Percentiles rank a stretch among this genome's conserved stretches.
phyloP scores from a whole-genome alignment of 2,329 filamentous ascomycete species.

The Xylaria sp. region DNA sequence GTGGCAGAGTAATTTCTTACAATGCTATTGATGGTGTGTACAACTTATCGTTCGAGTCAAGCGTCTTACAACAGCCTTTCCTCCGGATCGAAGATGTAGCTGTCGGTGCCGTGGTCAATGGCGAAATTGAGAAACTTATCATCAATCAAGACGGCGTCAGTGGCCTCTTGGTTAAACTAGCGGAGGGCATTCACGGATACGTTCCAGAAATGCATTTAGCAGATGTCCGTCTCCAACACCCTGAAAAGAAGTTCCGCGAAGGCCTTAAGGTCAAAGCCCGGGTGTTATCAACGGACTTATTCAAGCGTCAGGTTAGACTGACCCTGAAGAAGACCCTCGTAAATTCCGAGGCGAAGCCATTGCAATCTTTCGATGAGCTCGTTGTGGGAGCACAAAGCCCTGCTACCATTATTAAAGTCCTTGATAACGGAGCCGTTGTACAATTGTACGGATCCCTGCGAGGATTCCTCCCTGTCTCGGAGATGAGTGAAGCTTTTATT shows the following conservation, averaged over 20 bases:
- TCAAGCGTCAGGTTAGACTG: slow-evolving; percentile 79
- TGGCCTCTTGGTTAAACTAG: slow-evolving; percentile 81
- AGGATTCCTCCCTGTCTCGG: slow-evolving; percentile 88
- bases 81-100: slow-evolving; percentile 90
- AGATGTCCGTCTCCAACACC: slow-evolving; percentile 85
- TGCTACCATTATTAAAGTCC: slow-evolving; percentile 84
- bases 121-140: slow-evolving; percentile 83
- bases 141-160: slow-evolving; percentile 78
- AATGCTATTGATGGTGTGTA: slow-evolving; percentile 86
- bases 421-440: slow-evolving; percentile 80
- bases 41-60: slow-evolving; percentile 82
- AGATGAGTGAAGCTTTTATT: slow-evolving; percentile 98
- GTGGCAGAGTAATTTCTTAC: slow-evolving; percentile 83
- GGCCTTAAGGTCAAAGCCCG: slow-evolving; percentile 83
- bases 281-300: slow-evolving; percentile 78
- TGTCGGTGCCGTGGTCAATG: slow-evolving; percentile 79
- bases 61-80: slow-evolving; percentile 83
- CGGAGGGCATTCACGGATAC: slow-evolving; percentile 86
- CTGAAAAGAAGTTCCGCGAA: slow-evolving; percentile 94
- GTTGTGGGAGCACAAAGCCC: slow-evolving; percentile 76
- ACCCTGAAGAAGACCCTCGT: slow-evolving; percentile 95
- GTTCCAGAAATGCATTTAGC: slow-evolving; percentile 88
- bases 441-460: slow-evolving; percentile 87
- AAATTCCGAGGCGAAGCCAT: slow-evolving; percentile 82
- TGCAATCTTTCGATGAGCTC: slow-evolving; percentile 78